A percentile compares a stretch with the other conserved stretches of the same genome.
Conservation (phyloP, 2,329 filamentous ascomycete genomes). For the Exophiala oligosperma region DNA sequence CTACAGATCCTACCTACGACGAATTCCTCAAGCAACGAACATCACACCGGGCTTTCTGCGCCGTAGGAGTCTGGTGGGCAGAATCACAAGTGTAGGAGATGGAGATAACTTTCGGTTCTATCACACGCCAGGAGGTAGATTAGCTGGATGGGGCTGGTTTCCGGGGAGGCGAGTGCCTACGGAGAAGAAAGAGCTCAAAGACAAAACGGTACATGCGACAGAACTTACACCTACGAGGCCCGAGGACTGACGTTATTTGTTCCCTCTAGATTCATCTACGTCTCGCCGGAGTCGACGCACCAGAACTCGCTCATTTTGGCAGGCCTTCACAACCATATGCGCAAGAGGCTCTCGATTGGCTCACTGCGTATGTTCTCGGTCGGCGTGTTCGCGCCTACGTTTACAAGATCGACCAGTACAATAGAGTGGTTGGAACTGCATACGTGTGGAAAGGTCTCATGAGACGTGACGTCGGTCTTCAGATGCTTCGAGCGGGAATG, state of each 20-base stretch:
- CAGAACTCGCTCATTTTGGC: constrained; percentile 91
- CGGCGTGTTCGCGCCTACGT: constrained; percentile 79
- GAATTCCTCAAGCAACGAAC: constrained; percentile 75
- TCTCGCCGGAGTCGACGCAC: constrained; percentile 88
- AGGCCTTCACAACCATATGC: constrained; percentile 80
- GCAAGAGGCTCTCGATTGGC: constrained; percentile 76
- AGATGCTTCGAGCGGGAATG: constrained; percentile 82
- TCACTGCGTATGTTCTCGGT: constrained; percentile 70
- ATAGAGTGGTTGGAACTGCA: constrained; percentile 83
- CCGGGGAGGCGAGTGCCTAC: constrained; percentile 69
- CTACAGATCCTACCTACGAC: constrained; percentile 65
- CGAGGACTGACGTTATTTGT: constrained; percentile 3
- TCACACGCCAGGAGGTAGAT: constrained; percentile 87
- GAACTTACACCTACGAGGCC: too few relatives aligned
- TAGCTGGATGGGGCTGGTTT: constrained; percentile 91
- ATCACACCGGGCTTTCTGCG: constrained; percentile 72
- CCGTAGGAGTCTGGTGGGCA: constrained; percentile 75
- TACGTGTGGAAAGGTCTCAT: constrained; percentile 64
- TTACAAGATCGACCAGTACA: constrained; percentile 86
- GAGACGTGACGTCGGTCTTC: constrained; percentile 77
- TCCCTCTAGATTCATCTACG: constrained; percentile 70
- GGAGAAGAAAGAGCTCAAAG: constrained; percentile 67
- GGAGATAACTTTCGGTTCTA: constrained; percentile 94
- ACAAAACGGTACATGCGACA: constrained; percentile 64
- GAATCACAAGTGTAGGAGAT: constrained; percentile 91